Percentiles rank a stretch among this genome's conserved stretches.
Conservation (phyloP, 1,284 basidiomycete species). For the Papiliotrema flavescens region DNA sequence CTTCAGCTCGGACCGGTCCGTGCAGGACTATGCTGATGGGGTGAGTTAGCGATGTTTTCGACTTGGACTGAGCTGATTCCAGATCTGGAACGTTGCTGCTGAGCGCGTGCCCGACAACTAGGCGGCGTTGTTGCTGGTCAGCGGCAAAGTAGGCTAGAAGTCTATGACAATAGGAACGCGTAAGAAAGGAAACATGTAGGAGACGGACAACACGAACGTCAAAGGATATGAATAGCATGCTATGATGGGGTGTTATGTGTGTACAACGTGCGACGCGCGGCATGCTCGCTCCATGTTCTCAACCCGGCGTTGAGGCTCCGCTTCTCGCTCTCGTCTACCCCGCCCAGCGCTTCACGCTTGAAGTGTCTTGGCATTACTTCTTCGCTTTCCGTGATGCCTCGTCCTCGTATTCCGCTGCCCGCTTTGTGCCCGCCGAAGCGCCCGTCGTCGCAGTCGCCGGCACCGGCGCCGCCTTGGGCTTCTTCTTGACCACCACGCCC, state of each 20-base stretch:
- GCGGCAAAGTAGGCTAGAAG: not conserved
- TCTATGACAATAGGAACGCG: not conserved
- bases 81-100: slow-evolving; percentile 43
- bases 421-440: not conserved
- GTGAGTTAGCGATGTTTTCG: slow-evolving; percentile 10
- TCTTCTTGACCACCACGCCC: slow-evolving; percentile 49
- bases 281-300: slow-evolving; percentile 10
- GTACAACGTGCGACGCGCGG: not conserved
- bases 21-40: slow-evolving; percentile 72
- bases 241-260: not conserved
- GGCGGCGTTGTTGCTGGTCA: not conserved
- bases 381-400: slow-evolving; percentile 10
- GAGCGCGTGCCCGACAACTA: slow-evolving; percentile 31
- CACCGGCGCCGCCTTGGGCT: slow-evolving; percentile 18
- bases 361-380: too few relatives aligned
- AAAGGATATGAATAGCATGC: slow-evolving; percentile 2
- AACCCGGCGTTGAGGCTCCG: too few relatives aligned
- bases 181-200: not conserved
- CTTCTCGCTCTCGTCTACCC: too few relatives aligned
- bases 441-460: too few relatives aligned
- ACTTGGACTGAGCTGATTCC: slow-evolving; percentile 3
- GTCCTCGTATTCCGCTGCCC: slow-evolving; percentile 8
- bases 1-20: slow-evolving; percentile 87
- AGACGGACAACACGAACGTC: not conserved
- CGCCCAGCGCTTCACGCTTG: too few relatives aligned